A percentile compares a stretch with the other conserved stretches of the same genome.
Conservation (phyloP, 805 yeast species). For the Suhomyces xylopsoci region DNA sequence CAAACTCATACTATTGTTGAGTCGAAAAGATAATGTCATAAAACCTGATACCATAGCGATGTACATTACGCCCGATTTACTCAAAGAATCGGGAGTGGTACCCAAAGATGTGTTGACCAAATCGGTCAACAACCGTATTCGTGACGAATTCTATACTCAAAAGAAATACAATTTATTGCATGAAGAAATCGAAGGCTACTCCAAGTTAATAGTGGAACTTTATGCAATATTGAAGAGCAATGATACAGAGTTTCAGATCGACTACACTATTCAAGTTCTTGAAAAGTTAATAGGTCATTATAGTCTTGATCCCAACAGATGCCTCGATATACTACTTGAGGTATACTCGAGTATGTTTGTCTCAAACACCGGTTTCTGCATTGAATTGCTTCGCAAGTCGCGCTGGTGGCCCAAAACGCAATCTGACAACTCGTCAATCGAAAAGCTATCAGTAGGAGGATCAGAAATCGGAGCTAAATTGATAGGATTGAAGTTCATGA, state of each 20-base stretch:
- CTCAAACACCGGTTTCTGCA: constrained; percentile 43
- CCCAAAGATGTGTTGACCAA: constrained; percentile 34
- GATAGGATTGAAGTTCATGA: constrained; percentile 44
- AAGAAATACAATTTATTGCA: constrained; percentile 63
- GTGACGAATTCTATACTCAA: constrained; percentile 47
- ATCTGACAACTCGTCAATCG: constrained; percentile 31
- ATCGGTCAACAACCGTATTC: constrained; percentile 31
- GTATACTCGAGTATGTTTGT: constrained; percentile 46
- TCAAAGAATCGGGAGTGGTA: constrained; percentile 24
- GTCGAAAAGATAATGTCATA: constrained; percentile 22
- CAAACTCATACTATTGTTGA: constrained; percentile 20
- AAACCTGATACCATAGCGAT: constrained; percentile 31
- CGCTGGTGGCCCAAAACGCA: constrained; percentile 63
- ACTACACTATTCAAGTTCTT: constrained; percentile 45
- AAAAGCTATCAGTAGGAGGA: constrained; percentile 48
- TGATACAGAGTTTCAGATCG: constrained; percentile 40
- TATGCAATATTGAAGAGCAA: constrained; percentile 38
- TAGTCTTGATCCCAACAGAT: constrained; percentile 67
- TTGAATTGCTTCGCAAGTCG: constrained; percentile 50
- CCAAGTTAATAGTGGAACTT: constrained; percentile 56
- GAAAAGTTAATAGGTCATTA: constrained; percentile 69
- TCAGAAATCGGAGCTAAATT: constrained; percentile 52
- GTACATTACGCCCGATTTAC: constrained; percentile 26
- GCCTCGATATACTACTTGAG: constrained; percentile 60
- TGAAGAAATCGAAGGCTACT: constrained; percentile 77